Evolutionary conservation across 2,329 filamentous ascomycete species (phyloP).

Genomic region (Sporothrix schenckii): DNA sequence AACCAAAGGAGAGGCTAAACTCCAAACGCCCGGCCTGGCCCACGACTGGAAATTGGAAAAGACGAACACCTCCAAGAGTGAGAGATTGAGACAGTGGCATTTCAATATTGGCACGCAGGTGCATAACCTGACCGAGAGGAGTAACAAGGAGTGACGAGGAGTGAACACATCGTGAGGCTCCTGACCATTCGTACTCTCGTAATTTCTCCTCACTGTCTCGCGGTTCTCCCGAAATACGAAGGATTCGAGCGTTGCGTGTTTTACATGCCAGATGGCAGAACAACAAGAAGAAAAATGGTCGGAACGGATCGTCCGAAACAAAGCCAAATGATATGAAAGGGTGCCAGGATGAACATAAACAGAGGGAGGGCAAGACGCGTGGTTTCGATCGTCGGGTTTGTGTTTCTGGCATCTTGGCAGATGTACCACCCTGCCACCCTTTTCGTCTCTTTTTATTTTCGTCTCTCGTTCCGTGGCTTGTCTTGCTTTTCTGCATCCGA

Average conservation of each 20-base stretch:
- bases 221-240: conserved; percentile 17
- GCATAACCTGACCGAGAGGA: neutral
- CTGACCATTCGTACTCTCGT: too few relatives aligned
- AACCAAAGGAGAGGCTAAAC: neutral
- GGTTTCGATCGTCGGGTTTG: conserved; percentile 3
- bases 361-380: neutral
- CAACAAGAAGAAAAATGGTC: neutral
- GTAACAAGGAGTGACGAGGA: too few relatives aligned
- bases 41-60: neutral
- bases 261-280: conserved; percentile 14
- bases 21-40: neutral
- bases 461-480: neutral
- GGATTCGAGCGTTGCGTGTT: conserved; percentile 12
- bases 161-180: neutral
- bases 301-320: conserved; percentile 28
- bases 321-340: neutral
- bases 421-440: too few relatives aligned
- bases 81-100: conserved; percentile 7
- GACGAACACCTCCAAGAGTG: too few relatives aligned
- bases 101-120: conserved; percentile 24
- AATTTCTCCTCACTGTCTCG: neutral
- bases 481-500: neutral
- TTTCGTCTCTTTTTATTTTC: neutral
- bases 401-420: neutral
- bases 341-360: neutral